Base-by-base conservation (phyloP, 805 yeast species). In the Monosporozyma siamensis region DNA sequence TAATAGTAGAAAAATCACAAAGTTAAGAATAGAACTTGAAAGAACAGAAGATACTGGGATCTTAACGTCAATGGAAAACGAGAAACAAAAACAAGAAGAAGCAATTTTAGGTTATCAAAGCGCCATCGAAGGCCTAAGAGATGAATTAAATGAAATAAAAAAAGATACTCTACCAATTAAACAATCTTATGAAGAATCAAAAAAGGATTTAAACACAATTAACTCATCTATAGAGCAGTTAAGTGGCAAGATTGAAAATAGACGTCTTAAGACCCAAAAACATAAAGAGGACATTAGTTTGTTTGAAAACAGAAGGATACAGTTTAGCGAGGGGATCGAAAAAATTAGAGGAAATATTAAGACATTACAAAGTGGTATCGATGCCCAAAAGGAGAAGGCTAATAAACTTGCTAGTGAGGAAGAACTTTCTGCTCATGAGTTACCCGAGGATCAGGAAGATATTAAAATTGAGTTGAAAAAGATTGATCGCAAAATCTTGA, bases 401-500 rank as follows among this genome's bases (percentile, higher is more conserved):
- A 39, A 34, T 6, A 55, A 61, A 22, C 66, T 70, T 39, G 79
- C 86, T 50, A 46, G 69, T 0, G 54, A 72, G 32, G 77, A 71
- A 7, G 72, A 70, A 15, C 71, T 78, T 1, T 58, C 58, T 3
- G 48, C 69, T 2, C 44, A 59, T 4, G 68, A 64, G 0, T 57
- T 69, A 23, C 64, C 64, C 0, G 71, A 71, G 31, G 65, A 73
- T 2, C 59, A 66, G 12, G 75, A 75, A 5, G 66, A 70, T 2
- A 71, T 82, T 10, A 71, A 69, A 20, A 47, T 54, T 2, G 81
- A 78, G 51, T 68, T 77, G 40, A 65, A 62, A 20, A 64, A 59
- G 15, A 66, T 79, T 12, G 69, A 73, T 17, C 51, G 56, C 26
- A 69, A 70, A 17, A 70, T 82, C 14, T 63, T 68, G 39, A 69